Conservation (phyloP, 257 asterid genomes). For the Nicotiana tabacum region DNA sequence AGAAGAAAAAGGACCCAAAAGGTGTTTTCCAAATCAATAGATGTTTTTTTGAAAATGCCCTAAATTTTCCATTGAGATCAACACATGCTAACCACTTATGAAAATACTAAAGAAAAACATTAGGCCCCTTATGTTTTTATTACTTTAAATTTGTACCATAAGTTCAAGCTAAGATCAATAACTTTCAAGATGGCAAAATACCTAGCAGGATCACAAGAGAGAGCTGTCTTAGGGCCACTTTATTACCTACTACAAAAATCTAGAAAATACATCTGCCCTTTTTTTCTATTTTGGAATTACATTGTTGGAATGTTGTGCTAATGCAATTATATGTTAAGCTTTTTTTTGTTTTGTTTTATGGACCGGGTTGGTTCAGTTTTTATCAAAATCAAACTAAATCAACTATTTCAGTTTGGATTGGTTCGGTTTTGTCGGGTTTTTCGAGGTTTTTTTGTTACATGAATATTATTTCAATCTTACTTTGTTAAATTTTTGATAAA, state of each 20-base stretch:
- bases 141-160: conserved; percentile 41
- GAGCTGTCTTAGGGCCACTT: conserved; percentile 18
- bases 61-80: conserved; percentile 11
- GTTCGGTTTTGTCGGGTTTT: no score
- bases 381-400: no score
- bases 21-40: background rate
- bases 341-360: no score
- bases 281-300: background rate
- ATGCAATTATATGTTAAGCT: no score
- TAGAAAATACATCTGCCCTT: background rate
- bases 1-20: background rate
- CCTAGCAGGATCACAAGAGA: conserved; percentile 23
- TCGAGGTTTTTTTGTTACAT: no score
- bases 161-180: conserved; percentile 21
- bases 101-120: conserved; percentile 18
- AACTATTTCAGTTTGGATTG: no score
- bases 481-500: no score
- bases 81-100: conserved; percentile 58
- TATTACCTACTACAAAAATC: background rate
- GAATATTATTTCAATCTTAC: no score
- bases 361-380: no score
- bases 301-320: background rate
- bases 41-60: background rate
- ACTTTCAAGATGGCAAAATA: conserved; percentile 11
- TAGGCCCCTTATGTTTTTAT: conserved; percentile 39